phyloP scores from a whole-genome alignment of 441 rosid genomes.

The Macaranga tanarius region DNA sequence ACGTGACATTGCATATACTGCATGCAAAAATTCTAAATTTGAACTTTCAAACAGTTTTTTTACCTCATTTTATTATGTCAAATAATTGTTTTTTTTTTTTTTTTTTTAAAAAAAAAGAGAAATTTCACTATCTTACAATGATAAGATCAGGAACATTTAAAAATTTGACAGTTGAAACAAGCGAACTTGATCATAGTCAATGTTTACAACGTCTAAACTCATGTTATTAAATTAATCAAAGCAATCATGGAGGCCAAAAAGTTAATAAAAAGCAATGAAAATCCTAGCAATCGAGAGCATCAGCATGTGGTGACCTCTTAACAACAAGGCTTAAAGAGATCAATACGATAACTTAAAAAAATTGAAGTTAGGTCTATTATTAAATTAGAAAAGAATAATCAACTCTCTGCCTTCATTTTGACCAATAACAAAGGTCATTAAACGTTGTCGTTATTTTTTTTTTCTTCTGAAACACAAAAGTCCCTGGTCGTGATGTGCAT shows the following conservation, averaged over 20 bases:
- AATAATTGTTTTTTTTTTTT: too few relatives aligned
- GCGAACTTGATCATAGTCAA: background rate
- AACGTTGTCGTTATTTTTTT: too few relatives aligned
- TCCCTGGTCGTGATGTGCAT: background rate
- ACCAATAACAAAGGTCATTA: background rate
- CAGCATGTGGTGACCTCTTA: background rate
- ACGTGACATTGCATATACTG: background rate
- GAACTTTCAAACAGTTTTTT: too few relatives aligned
- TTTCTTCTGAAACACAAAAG: background rate
- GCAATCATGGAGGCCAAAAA: conserved; percentile 1
- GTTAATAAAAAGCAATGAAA: background rate
- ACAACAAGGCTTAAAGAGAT: background rate
- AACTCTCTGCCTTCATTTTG: background rate
- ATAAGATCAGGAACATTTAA: background rate
- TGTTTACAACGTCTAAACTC: background rate
- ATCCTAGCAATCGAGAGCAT: background rate
- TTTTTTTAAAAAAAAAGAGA: too few relatives aligned
- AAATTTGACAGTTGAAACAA: background rate
- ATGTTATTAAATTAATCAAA: conserved; percentile 5
- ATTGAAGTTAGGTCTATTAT: too few relatives aligned
- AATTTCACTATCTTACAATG: too few relatives aligned
- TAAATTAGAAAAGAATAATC: background rate
- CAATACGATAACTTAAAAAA: too few relatives aligned
- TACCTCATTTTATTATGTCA: too few relatives aligned
- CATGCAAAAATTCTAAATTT: too few relatives aligned